Evolutionary conservation across 2,329 filamentous ascomycete genomes (phyloP), one percentile per base, ranked within the genome.

Genomic region (Ophiosphaerella herpotricha): DNA sequence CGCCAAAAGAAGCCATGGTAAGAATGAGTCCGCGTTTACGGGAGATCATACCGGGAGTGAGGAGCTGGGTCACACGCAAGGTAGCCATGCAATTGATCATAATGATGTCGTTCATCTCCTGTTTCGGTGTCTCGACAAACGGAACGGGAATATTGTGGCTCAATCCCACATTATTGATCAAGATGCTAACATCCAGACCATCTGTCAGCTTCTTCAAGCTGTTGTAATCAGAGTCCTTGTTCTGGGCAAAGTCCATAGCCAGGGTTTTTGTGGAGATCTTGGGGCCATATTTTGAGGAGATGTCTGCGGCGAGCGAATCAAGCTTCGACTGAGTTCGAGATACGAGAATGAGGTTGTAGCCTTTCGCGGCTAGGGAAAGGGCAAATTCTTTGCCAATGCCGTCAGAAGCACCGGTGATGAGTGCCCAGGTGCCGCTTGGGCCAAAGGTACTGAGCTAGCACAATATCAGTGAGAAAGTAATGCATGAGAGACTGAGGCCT

Each of bases 351-450:
- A 97, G 81, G 77, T 97, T 97, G 85, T 93, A 99, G 66, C 92
- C 92, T 72, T 94, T 92, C 54, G 85, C 80, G 21, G 94, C 92
- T 49, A 99, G 86, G 74, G 97, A 91, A 29, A 88, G 82, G 33
- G 93, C 91, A 72, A 91, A 99, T 78, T 99, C 94, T 77, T 96
- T 97, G 71, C 94, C 94, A 56, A 99, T 86, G 58, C 94, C 95
- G 75, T 99, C 94, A 9, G 92, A 97, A 43, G 93, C 94, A 57
- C 94, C 94, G 23, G 94, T 99, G 35, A 99, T 83, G 47, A 99
- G 85, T 29, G 90, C 94, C 92, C 93, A 99, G 50, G 88, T 92
- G 55, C 93, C 93, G 67, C 91, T 90, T 63, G 88, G 88, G 61
- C 92, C 94, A 77, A 96, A 97, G 61, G 88, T 91, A 64, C 87